phyloP scores from a whole-genome alignment of 2,329 filamentous ascomycete species.

The Iodosphaeria phyllophila region DNA sequence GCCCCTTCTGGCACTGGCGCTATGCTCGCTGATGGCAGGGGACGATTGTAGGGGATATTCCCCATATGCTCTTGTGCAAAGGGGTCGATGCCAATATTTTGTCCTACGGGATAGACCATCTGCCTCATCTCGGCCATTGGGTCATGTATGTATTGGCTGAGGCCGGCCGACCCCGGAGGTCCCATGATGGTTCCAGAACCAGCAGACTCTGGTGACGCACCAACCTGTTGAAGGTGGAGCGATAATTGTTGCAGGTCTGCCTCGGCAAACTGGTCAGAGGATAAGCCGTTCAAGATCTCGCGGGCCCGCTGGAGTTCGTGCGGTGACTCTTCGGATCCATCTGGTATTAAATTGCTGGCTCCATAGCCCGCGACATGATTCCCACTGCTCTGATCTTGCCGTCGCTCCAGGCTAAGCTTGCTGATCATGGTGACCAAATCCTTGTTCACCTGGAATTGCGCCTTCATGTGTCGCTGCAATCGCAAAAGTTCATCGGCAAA shows the following conservation, averaged over 20 bases:
- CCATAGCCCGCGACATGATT: conserved; percentile 17
- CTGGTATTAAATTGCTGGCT: conserved; percentile 20
- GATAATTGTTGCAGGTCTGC: conserved; percentile 36
- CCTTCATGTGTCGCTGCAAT: conserved; percentile 40
- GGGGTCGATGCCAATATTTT: conserved; percentile 82
- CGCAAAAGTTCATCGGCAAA: conserved; percentile 42
- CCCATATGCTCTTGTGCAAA: conserved; percentile 89
- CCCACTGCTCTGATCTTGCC: conserved; percentile 20
- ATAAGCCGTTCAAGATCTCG: conserved; percentile 33
- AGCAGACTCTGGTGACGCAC: conserved; percentile 33
- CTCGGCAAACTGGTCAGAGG: conserved; percentile 31
- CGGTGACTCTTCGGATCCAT: conserved; percentile 26
- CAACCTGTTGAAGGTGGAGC: conserved; percentile 27
- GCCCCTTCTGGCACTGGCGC: conserved; percentile 22
- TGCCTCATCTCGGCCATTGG: conserved; percentile 37
- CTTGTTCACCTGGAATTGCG: conserved; percentile 35
- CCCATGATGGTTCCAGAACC: conserved; percentile 35
- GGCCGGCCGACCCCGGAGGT: conserved; percentile 21
- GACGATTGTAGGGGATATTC: conserved; percentile 74
- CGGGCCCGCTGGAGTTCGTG: conserved; percentile 35
- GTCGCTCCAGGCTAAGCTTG: conserved; percentile 25
- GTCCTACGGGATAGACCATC: conserved; percentile 79
- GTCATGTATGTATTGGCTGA: conserved; percentile 28
- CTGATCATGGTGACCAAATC: conserved; percentile 38
- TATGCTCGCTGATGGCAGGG: conserved; percentile 33